Evolutionary conservation across 306 rosid genomes (phyloP).

Genomic region (Quercus mongolica): DNA sequence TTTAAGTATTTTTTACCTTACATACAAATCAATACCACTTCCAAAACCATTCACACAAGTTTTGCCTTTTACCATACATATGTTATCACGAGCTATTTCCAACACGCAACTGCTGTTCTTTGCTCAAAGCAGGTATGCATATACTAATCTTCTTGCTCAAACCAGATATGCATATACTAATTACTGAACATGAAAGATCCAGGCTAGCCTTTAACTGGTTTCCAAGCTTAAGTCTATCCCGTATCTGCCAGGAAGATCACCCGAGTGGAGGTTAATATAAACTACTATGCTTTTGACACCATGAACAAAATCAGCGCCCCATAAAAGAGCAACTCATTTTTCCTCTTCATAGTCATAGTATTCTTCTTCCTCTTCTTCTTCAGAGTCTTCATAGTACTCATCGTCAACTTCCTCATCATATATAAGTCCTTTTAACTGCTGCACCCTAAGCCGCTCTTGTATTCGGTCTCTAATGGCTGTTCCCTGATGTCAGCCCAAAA

Average conservation of each 20-base stretch:
- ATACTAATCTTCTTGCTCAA: background rate
- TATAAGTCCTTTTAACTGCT: slow-evolving; percentile 37
- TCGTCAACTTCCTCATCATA: slow-evolving; percentile 35
- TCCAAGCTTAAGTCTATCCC: background rate
- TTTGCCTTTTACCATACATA: background rate
- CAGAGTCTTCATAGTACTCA: background rate
- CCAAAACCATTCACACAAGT: background rate
- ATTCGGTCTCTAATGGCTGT: slow-evolving; percentile 92
- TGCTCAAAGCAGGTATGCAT: background rate
- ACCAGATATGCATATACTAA: background rate
- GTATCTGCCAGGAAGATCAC: background rate
- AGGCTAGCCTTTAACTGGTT: background rate
- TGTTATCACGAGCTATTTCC: background rate
- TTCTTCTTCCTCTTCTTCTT: slow-evolving; percentile 28
- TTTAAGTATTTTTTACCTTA: background rate
- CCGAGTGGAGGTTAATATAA: background rate
- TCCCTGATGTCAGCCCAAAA: slow-evolving; percentile 52
- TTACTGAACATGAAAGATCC: background rate
- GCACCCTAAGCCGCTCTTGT: slow-evolving; percentile 84
- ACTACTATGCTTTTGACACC: background rate
- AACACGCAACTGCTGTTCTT: background rate
- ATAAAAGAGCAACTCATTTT: background rate
- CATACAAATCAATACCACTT: background rate
- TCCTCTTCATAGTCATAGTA: slow-evolving; percentile 43
- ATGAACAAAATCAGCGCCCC: background rate